Base-by-base conservation (phyloP, 2,329 filamentous ascomycete species). In the Periglandula ipomoeae region DNA sequence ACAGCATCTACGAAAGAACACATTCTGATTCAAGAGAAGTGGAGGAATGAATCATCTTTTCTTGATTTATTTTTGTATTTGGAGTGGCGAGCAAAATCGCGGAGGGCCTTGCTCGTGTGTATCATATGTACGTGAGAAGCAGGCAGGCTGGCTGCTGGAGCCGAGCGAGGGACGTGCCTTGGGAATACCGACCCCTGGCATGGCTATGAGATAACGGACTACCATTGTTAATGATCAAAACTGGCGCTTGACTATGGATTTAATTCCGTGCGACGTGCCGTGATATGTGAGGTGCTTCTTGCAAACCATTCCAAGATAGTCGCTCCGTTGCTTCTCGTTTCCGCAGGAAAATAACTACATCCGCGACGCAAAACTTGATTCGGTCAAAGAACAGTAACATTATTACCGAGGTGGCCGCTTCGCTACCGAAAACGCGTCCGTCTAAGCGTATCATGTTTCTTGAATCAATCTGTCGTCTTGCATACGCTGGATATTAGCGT, bases 41-140 rank as follows among this genome's bases (percentile, higher is more conserved):
- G 23, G 22, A 10, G 43, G 30, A 44, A 26, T 15, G 30, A 15
- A 15, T 32, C 30, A 32, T 32, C n/a, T 32, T 8, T 8, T 15
- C 26, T 27, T 27, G 5, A 6, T 32, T 32, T 32, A 11, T 32
- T 32, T 32, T 15, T 13, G 30, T 32, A 32, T 32, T 15, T 10
- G 5, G 30, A 32, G 30, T 11, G 30, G 30, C 30, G 30, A 32
- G 30, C 30, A 32, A 15, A 32, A 11, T 32, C 10, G 4, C 30
- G 15, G 30, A 15, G 30, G 11, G 19, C n/a, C n/a, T n/a, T n/a
- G 43, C 44, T 47, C 26, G 43, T 30, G 32, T 53, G 49, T 53
- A 47, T 42, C 46, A 51, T 51, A 49, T 37, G 26, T 32, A 46
- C 17, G 42, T 27, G 24, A 32, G 34, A 42, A 42, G 11, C 9